phyloP scores from a whole-genome alignment of 768 basidiomycete genomes.

The Terana coerulea region DNA sequence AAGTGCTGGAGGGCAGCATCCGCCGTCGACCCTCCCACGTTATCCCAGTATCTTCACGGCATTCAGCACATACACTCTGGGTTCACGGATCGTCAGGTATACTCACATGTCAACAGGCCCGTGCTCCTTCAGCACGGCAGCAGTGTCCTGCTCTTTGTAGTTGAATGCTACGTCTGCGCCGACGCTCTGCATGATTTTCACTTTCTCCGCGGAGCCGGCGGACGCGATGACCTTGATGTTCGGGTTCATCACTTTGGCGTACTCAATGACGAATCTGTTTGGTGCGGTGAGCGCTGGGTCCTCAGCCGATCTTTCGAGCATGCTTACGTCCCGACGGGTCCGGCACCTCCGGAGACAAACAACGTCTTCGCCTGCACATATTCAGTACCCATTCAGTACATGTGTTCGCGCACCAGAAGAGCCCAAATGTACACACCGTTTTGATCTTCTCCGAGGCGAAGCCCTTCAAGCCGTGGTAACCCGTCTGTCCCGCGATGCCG shows the following conservation, averaged over 20 bases:
- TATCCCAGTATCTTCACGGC: slow-evolving; percentile 3
- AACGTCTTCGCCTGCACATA: slow-evolving; percentile 16
- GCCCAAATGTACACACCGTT: slow-evolving; percentile 21
- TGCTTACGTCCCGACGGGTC: slow-evolving; percentile 57
- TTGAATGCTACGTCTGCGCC: slow-evolving; percentile 66
- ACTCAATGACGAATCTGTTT: slow-evolving; percentile 30
- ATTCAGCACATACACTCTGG: neutral
- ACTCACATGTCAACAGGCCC: slow-evolving; percentile 49
- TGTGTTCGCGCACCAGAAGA: neutral
- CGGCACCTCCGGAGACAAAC: slow-evolving; percentile 42
- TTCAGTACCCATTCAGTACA: too few relatives aligned
- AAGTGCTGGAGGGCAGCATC: slow-evolving; percentile 7
- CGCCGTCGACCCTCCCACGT: slow-evolving; percentile 3
- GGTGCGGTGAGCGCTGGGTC: too few relatives aligned
- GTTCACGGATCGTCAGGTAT: slow-evolving; percentile 9
- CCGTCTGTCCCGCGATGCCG: slow-evolving; percentile 19
- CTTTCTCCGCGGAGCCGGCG: slow-evolving; percentile 66
- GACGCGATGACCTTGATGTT: slow-evolving; percentile 57
- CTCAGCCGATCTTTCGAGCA: neutral
- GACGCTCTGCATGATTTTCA: slow-evolving; percentile 47
- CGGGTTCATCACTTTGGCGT: slow-evolving; percentile 31
- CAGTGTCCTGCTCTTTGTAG: slow-evolving; percentile 53
- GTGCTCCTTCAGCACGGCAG: slow-evolving; percentile 45
- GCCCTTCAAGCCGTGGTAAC: slow-evolving; percentile 35
- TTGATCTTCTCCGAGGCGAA: slow-evolving; percentile 28